phyloP scores from a whole-genome alignment of 495 filamentous ascomycete species.

The Neurospora sublineolata region DNA sequence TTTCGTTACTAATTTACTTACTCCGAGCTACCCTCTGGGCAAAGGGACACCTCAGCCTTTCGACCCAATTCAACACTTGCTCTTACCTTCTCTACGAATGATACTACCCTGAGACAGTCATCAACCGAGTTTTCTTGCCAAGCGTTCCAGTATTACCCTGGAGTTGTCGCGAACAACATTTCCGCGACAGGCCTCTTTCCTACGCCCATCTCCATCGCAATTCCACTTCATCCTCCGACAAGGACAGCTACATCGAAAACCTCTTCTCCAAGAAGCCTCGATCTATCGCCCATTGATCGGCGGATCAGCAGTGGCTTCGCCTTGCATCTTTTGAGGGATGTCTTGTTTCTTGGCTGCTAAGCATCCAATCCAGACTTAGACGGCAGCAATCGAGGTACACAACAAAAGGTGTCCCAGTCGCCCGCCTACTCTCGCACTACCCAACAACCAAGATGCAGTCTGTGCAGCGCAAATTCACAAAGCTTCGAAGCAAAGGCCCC shows the following conservation, averaged over 20 bases:
- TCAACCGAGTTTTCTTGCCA: background rate
- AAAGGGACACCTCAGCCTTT: background rate
- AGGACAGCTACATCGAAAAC: background rate
- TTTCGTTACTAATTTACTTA: background rate
- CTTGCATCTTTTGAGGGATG: background rate
- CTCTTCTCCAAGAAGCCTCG: background rate
- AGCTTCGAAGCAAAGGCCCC: conserved; percentile 52
- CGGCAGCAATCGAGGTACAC: background rate
- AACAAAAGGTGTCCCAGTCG: background rate
- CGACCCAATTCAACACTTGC: background rate
- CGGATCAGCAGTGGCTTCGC: background rate
- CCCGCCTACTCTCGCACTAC: background rate
- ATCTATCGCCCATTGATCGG: background rate
- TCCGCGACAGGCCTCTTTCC: background rate
- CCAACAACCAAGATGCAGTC: conserved; percentile 53
- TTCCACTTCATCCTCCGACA: background rate
- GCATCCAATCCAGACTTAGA: background rate
- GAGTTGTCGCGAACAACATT: background rate
- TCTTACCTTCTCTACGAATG: background rate
- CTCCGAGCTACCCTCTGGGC: background rate
- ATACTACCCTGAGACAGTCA: background rate
- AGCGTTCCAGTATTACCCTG: background rate
- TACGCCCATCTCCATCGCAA: background rate
- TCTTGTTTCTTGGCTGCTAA: background rate
- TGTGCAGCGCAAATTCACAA: conserved; percentile 65